Evolutionary conservation across 306 rosid genomes (phyloP).

Genomic region (Vigna mungo): DNA sequence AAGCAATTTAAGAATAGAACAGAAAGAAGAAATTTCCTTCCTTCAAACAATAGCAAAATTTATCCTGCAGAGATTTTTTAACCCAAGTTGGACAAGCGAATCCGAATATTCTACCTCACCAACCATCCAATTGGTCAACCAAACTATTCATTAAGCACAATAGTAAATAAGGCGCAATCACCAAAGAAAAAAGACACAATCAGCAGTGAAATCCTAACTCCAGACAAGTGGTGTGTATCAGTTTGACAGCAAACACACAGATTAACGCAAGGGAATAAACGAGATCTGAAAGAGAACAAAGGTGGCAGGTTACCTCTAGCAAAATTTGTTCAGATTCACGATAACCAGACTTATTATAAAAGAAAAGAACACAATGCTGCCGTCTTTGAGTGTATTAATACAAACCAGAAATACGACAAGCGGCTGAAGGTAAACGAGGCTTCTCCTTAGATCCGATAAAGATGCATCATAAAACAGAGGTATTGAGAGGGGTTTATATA

Average conservation of each 20-base stretch:
- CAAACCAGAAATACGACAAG: background rate
- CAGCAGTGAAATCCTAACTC: background rate
- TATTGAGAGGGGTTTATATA: background rate
- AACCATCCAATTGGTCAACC: conserved; percentile 15
- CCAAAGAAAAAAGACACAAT: too few relatives aligned
- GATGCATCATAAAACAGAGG: too few relatives aligned
- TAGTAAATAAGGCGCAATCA: background rate
- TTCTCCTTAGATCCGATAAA: conserved; percentile 30
- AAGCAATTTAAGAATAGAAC: background rate
- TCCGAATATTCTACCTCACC: conserved; percentile 16
- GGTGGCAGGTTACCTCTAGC: background rate
- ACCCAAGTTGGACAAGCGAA: background rate
- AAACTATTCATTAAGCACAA: background rate
- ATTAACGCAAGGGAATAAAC: background rate
- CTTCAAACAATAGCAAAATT: background rate
- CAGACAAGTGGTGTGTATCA: background rate
- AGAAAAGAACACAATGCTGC: background rate
- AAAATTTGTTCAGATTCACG: background rate
- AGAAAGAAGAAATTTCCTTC: background rate
- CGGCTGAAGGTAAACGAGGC: background rate
- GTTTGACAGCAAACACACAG: background rate
- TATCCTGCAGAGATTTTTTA: background rate
- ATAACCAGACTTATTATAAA: too few relatives aligned
- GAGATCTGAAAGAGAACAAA: conserved; percentile 25
- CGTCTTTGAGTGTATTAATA: background rate